Conservation (phyloP, 768 basidiomycete species). For the Kondoa malvinella region DNA sequence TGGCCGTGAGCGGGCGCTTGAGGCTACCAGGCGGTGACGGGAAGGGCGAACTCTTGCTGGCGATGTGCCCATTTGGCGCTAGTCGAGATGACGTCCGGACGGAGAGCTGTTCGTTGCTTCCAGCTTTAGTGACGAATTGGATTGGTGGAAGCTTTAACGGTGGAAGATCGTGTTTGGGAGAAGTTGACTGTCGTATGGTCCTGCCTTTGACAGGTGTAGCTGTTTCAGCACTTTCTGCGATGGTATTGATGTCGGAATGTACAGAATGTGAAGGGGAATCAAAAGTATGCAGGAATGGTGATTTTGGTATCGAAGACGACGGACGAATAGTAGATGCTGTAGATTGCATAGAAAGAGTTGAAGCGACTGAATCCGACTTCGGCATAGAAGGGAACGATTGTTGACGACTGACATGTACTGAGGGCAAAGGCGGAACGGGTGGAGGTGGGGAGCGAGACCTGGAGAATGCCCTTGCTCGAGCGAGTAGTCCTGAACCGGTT, state of each 20-base stretch:
- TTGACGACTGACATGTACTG: background rate
- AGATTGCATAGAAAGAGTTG: background rate
- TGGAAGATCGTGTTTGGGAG: background rate
- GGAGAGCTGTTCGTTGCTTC: background rate
- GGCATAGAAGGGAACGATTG: background rate
- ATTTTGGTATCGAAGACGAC: background rate
- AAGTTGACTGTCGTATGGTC: background rate
- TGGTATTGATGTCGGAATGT: background rate
- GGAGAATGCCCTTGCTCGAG: slow-evolving; percentile 6
- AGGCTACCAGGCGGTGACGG: background rate
- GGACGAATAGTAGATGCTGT: slow-evolving; percentile 4
- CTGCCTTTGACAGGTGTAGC: background rate
- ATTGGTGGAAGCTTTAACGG: background rate
- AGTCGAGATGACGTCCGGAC: background rate
- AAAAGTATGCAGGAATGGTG: background rate
- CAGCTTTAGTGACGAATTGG: background rate
- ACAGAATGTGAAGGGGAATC: background rate
- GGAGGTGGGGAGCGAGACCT: background rate
- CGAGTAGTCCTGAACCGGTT: background rate
- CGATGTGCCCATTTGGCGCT: background rate
- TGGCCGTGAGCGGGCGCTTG: background rate
- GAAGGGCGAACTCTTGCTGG: background rate
- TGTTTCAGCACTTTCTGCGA: background rate
- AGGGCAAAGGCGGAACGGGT: background rate
- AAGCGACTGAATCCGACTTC: background rate